Evolutionary conservation across 2,329 filamentous ascomycete species (phyloP).

Genomic region (Claviceps spartinae): DNA sequence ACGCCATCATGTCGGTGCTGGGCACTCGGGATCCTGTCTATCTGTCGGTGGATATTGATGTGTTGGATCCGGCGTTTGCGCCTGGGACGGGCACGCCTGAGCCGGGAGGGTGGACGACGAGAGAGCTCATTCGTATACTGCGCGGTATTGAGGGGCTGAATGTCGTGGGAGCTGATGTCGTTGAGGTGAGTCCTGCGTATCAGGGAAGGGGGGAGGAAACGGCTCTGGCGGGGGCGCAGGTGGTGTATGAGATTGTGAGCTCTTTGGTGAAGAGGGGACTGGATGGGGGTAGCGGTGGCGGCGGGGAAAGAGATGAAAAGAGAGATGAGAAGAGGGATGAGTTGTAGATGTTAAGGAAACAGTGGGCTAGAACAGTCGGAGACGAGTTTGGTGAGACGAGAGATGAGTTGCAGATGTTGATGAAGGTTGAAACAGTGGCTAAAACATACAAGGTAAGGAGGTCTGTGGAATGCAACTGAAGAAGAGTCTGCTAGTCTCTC

Average conservation of each 20-base stretch:
- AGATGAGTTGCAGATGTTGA: slow-evolving; percentile 23
- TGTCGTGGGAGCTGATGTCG: slow-evolving; percentile 77
- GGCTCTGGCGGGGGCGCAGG: slow-evolving; percentile 68
- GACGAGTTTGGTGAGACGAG: slow-evolving; percentile 10
- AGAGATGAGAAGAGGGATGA: slow-evolving; percentile 21
- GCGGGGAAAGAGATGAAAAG: slow-evolving; percentile 21
- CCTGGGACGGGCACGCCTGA: slow-evolving; percentile 82
- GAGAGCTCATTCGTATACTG: slow-evolving; percentile 74
- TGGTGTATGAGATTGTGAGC: slow-evolving; percentile 75
- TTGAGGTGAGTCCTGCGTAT: slow-evolving; percentile 74
- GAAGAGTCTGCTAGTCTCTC: too few relatives aligned
- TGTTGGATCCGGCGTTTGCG: slow-evolving; percentile 53
- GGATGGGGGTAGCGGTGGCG: slow-evolving; percentile 6
- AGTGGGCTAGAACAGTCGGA: too few relatives aligned
- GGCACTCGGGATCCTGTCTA: slow-evolving; percentile 71
- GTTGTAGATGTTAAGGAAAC: slow-evolving; percentile 13
- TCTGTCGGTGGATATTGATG: slow-evolving; percentile 70
- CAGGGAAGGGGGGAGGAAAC: slow-evolving; percentile 71
- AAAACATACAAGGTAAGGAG: too few relatives aligned
- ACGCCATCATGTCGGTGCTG: slow-evolving; percentile 55
- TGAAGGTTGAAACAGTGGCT: too few relatives aligned
- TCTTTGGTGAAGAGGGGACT: slow-evolving; percentile 49
- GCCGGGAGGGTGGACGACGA: slow-evolving; percentile 80
- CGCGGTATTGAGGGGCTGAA: slow-evolving; percentile 72
- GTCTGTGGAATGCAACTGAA: too few relatives aligned